Base-by-base conservation (phyloP, 257 asterid species). In the Fraxinus excelsior region DNA sequence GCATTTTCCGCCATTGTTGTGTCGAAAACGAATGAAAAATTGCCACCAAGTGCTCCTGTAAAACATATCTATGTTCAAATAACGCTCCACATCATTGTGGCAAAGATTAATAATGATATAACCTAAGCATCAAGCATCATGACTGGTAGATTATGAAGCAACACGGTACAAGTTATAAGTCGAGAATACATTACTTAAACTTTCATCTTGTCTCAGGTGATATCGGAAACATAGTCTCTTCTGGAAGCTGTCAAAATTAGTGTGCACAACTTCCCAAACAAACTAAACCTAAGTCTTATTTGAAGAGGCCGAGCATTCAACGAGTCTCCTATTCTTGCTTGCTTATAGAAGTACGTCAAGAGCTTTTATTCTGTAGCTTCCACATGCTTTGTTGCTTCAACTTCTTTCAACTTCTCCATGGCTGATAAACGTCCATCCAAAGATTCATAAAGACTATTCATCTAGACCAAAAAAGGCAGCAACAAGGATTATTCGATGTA, bases 371-470 rank as follows among this genome's bases (percentile, higher is more conserved):
- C 89, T n/a, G 91, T 74, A 77, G 90, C 81, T 78, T 91, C 92
- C 73, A 64, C 87, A n/a, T 74, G 85, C 87, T 90, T 88, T 12
- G 93, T 81, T 28, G 84, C 87, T 80, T 91, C 91, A 2, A 56
- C 91, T 76, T 86, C 85, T 79, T 89, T 88, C 83, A 84, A 74
- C 85, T 89, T 87, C 85, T 93, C 98, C 85, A 93, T 60, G 71
- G 87, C 79, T 18, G 89, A 89, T 79, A 90, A 79, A 69, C 94
- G 91, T 65, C 86, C 88, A 32, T 93, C 96, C 81, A 94, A 85
- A 31, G 96, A 85, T 80, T 87, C 87, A 73, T 85, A 83, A 65
- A 85, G 76, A 67, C 79, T 76, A 81, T 83, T 88, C 80, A 88
- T 73, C 98, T 94, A 77, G 42, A 76, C 51, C 34, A 69, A 46